Evolutionary conservation across 805 yeast species (phyloP).

Genomic region (Ogataea methanolica): DNA sequence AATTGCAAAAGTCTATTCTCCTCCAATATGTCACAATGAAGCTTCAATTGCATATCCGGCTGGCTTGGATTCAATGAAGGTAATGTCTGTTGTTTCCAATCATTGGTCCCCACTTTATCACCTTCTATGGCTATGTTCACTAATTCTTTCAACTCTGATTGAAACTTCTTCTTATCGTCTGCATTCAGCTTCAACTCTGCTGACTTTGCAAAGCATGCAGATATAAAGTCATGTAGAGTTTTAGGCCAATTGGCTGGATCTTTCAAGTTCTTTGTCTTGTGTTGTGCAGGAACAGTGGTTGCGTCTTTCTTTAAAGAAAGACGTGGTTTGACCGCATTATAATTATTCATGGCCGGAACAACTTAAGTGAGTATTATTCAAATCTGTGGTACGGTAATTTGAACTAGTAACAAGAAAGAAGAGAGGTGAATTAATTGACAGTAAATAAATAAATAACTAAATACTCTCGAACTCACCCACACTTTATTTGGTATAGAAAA

Average conservation of each 20-base stretch:
- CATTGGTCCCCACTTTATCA: conserved; percentile 40
- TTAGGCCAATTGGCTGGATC: conserved; percentile 48
- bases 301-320: conserved; percentile 11
- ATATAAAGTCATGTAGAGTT: conserved; percentile 47
- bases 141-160: conserved; percentile 44
- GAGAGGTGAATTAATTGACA: too few relatives aligned
- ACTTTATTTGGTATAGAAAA: too few relatives aligned
- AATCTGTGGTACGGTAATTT: too few relatives aligned
- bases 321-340: conserved; percentile 21
- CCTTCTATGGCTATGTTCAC: conserved; percentile 45
- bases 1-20: not conserved
- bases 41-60: conserved; percentile 10
- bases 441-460: too few relatives aligned
- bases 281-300: not conserved
- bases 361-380: not conserved
- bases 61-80: conserved; percentile 34
- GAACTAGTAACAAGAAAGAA: too few relatives aligned
- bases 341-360: conserved; percentile 1
- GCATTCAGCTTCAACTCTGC: conserved; percentile 31
- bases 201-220: conserved; percentile 39
- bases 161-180: conserved; percentile 34
- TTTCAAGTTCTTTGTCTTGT: conserved; percentile 15
- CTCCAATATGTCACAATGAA: conserved; percentile 14
- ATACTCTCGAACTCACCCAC: too few relatives aligned
- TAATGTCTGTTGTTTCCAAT: conserved; percentile 49